Percentiles rank a stretch among this genome's conserved stretches.
These are phyloP conservation scores for Phialemonium atrogriseum DNA, from an alignment of 2,329 filamentous ascomycete genomes.

Conservation along the genomic window DNA sequence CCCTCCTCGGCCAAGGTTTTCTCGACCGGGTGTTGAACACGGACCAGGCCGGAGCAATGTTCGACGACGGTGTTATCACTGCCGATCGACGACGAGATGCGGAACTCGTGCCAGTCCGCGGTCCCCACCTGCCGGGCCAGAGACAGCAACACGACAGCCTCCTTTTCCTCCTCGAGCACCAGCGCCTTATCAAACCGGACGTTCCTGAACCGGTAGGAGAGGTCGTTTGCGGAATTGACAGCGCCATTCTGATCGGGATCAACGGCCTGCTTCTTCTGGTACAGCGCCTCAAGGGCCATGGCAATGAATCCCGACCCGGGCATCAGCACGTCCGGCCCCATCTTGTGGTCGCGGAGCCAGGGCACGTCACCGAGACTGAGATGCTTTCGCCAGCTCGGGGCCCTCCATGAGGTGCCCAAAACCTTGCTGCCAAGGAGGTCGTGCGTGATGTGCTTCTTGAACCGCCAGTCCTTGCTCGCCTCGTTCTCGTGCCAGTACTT, in stretches of 20 bases:
- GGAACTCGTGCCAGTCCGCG: slow-evolving; percentile 18
- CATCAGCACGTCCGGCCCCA: slow-evolving; percentile 33
- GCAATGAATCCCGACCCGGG: slow-evolving; percentile 28
- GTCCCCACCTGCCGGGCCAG: slow-evolving; percentile 5
- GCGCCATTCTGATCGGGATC: background rate
- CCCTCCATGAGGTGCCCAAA: slow-evolving; percentile 8
- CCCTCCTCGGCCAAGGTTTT: slow-evolving; percentile 1
- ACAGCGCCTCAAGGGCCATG: slow-evolving; percentile 22
- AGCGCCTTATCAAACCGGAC: slow-evolving; percentile 12
- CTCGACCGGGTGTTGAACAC: slow-evolving; percentile 9
- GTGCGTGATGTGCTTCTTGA: slow-evolving; percentile 13
- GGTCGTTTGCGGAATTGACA: slow-evolving; percentile 3
- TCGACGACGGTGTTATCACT: slow-evolving; percentile 5
- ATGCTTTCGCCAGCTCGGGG: slow-evolving; percentile 7
- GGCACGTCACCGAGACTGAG: slow-evolving; percentile 16
- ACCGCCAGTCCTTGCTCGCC: slow-evolving; percentile 20
- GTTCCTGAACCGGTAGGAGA: slow-evolving; percentile 14
- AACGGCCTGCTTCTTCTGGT: slow-evolving; percentile 11
- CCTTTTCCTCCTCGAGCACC: slow-evolving; percentile 13
- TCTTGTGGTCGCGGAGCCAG: slow-evolving; percentile 34
- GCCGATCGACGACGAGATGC: slow-evolving; percentile 7
- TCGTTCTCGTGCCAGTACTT: slow-evolving; percentile 22
- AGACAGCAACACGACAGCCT: slow-evolving; percentile 2
- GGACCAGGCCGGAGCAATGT: slow-evolving; percentile 14
- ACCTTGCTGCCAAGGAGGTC: slow-evolving; percentile 25